phyloP scores from a whole-genome alignment of 805 yeast genomes.

The Candida gorgasii region DNA sequence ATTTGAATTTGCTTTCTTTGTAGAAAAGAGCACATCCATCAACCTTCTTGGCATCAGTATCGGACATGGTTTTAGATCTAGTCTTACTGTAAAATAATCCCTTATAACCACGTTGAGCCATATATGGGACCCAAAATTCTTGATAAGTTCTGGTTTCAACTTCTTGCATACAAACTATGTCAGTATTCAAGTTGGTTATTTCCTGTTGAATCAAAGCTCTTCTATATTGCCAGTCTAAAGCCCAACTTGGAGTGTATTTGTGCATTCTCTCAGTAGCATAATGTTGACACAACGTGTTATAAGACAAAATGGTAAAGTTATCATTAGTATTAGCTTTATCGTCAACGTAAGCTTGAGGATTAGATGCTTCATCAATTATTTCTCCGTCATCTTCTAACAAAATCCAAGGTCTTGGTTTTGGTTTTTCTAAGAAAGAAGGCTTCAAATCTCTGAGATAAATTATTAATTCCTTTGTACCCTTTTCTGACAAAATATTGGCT shows the following conservation, averaged over 20 bases:
- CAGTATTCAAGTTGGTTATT: constrained; percentile 62
- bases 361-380: constrained; percentile 34
- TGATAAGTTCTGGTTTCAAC: constrained; percentile 86
- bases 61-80: constrained; percentile 87
- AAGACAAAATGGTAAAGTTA: constrained; percentile 76
- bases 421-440: constrained; percentile 58
- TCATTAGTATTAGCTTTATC: constrained; percentile 26
- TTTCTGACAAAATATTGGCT: constrained; percentile 69
- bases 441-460: constrained; percentile 79
- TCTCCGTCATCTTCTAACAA: constrained; percentile 78
- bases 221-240: constrained; percentile 90
- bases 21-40: constrained; percentile 98
- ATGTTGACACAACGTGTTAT: constrained; percentile 92
- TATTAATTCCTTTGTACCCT: constrained; percentile 83
- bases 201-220: constrained; percentile 74
- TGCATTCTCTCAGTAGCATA: constrained; percentile 92
- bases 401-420: constrained; percentile 82
- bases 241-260: constrained; percentile 97
- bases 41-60: constrained; percentile 79
- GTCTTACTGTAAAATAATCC: constrained; percentile 85
- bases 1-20: constrained; percentile 64
- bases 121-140: constrained; percentile 79
- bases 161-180: constrained; percentile 90
- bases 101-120: constrained; percentile 73
- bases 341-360: constrained; percentile 32